These are phyloP conservation scores for Byssoonygena ceratinophila DNA, from an alignment of 2,329 filamentous ascomycete species.

Conservation along the genomic window DNA sequence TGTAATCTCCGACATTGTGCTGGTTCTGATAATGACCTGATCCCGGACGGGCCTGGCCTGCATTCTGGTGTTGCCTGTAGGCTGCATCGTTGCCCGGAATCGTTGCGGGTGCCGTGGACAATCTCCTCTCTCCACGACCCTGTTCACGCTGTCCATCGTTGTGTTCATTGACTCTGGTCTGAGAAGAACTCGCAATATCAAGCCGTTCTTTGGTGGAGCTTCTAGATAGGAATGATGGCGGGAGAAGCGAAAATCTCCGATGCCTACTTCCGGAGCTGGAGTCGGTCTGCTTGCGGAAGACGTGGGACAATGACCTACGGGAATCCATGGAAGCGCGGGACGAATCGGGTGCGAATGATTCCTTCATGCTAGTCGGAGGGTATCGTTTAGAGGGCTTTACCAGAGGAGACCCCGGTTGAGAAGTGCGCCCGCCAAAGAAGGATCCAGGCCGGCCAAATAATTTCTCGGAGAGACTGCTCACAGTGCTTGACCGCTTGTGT, in stretches of 20 bases:
- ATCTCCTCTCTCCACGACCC: conserved; percentile 21
- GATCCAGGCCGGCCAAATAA: conserved; percentile 75
- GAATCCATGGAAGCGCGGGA: conserved; percentile 61
- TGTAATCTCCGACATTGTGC: not conserved
- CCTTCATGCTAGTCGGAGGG: conserved; percentile 75
- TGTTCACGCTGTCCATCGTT: conserved; percentile 12
- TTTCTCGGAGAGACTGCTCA: conserved; percentile 71
- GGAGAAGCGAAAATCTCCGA: conserved; percentile 61
- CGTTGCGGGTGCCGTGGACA: conserved; percentile 27
- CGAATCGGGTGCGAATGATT: conserved; percentile 48
- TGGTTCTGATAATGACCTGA: conserved; percentile 6
- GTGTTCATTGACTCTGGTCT: conserved; percentile 28
- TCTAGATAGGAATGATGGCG: conserved; percentile 53
- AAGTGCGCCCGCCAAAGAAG: conserved; percentile 54
- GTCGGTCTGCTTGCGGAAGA: conserved; percentile 60
- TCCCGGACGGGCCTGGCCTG: conserved; percentile 15
- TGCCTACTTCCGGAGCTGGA: conserved; percentile 52
- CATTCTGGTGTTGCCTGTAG: conserved; percentile 12
- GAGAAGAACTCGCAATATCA: conserved; percentile 35
- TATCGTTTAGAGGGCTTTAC: conserved; percentile 55
- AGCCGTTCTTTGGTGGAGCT: conserved; percentile 44
- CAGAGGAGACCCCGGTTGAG: conserved; percentile 30
- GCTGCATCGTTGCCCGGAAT: conserved; percentile 4
- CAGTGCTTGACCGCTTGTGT: conserved; percentile 63
- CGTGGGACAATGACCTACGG: conserved; percentile 60